Percentiles rank a stretch among this genome's conserved stretches.
These are phyloP conservation scores for Penicillium maclennaniae DNA, from an alignment of 495 filamentous ascomycete species.

Conservation along the genomic window DNA sequence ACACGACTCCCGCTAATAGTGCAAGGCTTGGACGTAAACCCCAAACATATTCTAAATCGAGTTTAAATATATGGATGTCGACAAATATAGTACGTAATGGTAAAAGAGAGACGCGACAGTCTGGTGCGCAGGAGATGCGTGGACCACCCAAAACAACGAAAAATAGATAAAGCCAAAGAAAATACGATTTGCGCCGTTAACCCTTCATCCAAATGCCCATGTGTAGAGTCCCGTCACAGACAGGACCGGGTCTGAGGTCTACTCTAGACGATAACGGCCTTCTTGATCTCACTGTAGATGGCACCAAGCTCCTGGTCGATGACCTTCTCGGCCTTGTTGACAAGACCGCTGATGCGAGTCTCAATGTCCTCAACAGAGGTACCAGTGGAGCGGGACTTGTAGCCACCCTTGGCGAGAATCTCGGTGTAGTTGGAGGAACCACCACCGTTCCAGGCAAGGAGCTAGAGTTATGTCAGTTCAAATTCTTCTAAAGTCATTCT, in stretches of 20 bases:
- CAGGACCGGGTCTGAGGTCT: slow-evolving; percentile 13
- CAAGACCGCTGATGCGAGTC: slow-evolving; percentile 29
- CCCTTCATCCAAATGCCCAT: slow-evolving; percentile 31
- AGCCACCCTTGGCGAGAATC: slow-evolving; percentile 67
- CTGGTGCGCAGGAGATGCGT: slow-evolving; percentile 18
- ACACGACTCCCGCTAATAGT: neutral
- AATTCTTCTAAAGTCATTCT: neutral
- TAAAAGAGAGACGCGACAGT: slow-evolving; percentile 20
- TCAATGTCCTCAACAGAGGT: slow-evolving; percentile 18
- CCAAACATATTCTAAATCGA: slow-evolving; percentile 28
- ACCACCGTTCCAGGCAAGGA: slow-evolving; percentile 99
- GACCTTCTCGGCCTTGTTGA: slow-evolving; percentile 37
- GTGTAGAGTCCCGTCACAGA: slow-evolving; percentile 19
- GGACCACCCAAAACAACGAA: slow-evolving; percentile 13
- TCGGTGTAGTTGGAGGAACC: slow-evolving; percentile 84
- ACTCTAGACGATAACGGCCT: slow-evolving; percentile 39
- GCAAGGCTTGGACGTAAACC: neutral
- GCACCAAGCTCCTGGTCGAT: slow-evolving; percentile 37
- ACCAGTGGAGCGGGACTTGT: slow-evolving; percentile 28
- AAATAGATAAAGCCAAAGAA: slow-evolving; percentile 20
- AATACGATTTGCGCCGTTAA: slow-evolving; percentile 33
- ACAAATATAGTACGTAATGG: slow-evolving; percentile 33
- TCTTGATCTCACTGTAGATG: slow-evolving; percentile 47
- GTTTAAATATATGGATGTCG: slow-evolving; percentile 22
- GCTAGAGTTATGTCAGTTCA: slow-evolving; percentile 47